Evolutionary conservation across 176 grass and related monocot genomes (phyloP), one percentile per base, ranked within the genome.

Genomic region (Puccinellia tenuiflora): DNA sequence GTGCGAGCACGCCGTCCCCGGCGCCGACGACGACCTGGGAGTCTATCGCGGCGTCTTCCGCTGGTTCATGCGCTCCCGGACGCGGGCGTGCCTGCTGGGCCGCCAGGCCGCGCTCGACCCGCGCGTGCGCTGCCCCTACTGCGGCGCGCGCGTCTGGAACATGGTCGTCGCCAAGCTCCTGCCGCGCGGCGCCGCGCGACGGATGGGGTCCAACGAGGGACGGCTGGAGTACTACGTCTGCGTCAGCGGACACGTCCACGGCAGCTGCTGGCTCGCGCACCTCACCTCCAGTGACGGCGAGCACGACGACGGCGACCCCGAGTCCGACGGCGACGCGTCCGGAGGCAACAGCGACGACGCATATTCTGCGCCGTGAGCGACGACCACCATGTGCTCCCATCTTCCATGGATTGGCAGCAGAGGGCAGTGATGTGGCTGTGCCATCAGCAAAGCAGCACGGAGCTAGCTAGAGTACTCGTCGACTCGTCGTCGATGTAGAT

Each of bases 191-290:
- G 89, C 96, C 1, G 84, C 85, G 5, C 83, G 86, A 0, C 59
- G 92, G 72, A 86, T 95, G 6, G 96, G 92, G 0, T 84, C 87
- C 6, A 65, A 82, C 66, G 83, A 93, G 33, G 90, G 88, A 0
- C 35, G 80, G 0, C 71, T 98, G 25, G 77, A 98, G 92, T 95
- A 90, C 73, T 95, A 91, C 69, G 89, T 98, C 31, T 98, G 96
- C 83, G 89, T 98, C 40, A 93, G 90, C 70, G 96, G 96, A 0
- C 96, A 98, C 59, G 85, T 98, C 43, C 92, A 98, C 47, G 96
- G 92, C 46, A 88, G 30, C 76, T 98, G 96, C 89, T 95, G 88
- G 96, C 89, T 98, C 82, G 85, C 87, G 8, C 90, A 81, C 21
- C 89, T 98, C 38, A 95, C 92, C 9, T 75, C 81, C 6, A 90